Percentiles rank a stretch among this genome's conserved stretches.
These are phyloP conservation scores for Sporisorium exsertum DNA, from an alignment of 1,284 basidiomycete species.

Conservation along the genomic window DNA sequence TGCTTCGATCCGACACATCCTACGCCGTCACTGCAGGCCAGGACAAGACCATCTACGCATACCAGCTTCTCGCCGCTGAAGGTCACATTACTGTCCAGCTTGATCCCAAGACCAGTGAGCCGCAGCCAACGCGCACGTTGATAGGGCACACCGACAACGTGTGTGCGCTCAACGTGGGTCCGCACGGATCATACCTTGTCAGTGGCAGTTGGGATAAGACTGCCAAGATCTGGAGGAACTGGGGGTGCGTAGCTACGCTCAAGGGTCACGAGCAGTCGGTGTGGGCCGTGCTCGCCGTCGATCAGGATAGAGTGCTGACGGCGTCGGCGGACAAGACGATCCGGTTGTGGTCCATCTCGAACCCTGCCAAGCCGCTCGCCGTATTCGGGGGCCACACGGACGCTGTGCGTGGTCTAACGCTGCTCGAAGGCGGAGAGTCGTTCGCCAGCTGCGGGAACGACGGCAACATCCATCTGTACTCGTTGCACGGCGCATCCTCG, in stretches of 20 bases:
- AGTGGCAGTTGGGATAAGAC: conserved; percentile 99
- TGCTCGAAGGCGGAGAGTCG: conserved; percentile 80
- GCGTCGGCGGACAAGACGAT: conserved; percentile 96
- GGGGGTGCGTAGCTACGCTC: conserved; percentile 78
- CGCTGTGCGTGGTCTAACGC: conserved; percentile 85
- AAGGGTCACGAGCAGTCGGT: conserved; percentile 90
- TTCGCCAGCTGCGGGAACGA: conserved; percentile 98
- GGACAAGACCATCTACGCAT: conserved; percentile 65
- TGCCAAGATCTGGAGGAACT: conserved; percentile 89
- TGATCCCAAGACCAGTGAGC: conserved; percentile 29
- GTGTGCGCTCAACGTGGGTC: conserved; percentile 78
- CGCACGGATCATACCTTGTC: conserved; percentile 73
- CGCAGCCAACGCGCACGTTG: conserved; percentile 49
- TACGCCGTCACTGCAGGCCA: conserved; percentile 63
- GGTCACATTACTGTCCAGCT: conserved; percentile 25
- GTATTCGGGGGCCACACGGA: conserved; percentile 88
- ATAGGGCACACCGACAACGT: conserved; percentile 89
- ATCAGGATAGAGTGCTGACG: conserved; percentile 80
- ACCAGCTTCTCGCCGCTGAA: conserved; percentile 38
- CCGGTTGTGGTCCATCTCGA: conserved; percentile 80
- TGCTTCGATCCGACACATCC: conserved; percentile 15
- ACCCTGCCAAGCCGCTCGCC: conserved; percentile 53
- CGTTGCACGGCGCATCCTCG: conserved; percentile 31
- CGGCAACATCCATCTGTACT: conserved; percentile 61
- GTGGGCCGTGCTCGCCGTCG: conserved; percentile 89